Percentiles rank a stretch among this genome's conserved stretches.
Evolutionary conservation across 305 asterid species (phyloP).

Genomic region (Fraxinus dipetala): DNA sequence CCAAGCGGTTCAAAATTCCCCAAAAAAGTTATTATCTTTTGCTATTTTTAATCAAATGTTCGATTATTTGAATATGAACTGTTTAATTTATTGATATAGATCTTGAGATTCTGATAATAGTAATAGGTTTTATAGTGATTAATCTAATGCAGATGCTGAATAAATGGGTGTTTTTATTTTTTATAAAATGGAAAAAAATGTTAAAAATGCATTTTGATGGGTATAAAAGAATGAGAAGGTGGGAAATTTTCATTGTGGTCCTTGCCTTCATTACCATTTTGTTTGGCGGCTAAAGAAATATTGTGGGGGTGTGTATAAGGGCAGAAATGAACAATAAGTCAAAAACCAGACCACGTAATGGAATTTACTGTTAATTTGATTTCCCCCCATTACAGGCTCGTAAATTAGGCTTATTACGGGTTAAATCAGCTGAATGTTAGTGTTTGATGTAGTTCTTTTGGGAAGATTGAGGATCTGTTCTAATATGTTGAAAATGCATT

Average conservation of each 20-base stretch:
- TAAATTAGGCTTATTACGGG: background rate
- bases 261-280: background rate
- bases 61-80: background rate
- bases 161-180: background rate
- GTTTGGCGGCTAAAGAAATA: background rate
- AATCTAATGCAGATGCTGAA: constrained; percentile 12
- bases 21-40: constrained; percentile 36
- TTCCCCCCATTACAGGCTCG: background rate
- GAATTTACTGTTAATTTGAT: constrained; percentile 1
- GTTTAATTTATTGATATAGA: background rate
- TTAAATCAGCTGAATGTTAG: background rate
- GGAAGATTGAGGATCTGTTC: background rate
- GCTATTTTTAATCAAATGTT: background rate
- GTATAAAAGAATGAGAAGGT: background rate
- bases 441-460: background rate
- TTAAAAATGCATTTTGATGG: background rate
- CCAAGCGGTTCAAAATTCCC: constrained; percentile 47
- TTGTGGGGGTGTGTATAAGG: background rate
- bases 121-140: background rate
- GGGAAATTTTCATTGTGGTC: background rate
- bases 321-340: background rate
- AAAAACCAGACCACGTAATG: constrained; percentile 14
- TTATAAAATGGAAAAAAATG: constrained; percentile 1
- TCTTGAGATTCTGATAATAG: background rate
- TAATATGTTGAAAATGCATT: background rate